Base-by-base conservation (phyloP, 106 monocot genomes). In the Allium cepa region DNA sequence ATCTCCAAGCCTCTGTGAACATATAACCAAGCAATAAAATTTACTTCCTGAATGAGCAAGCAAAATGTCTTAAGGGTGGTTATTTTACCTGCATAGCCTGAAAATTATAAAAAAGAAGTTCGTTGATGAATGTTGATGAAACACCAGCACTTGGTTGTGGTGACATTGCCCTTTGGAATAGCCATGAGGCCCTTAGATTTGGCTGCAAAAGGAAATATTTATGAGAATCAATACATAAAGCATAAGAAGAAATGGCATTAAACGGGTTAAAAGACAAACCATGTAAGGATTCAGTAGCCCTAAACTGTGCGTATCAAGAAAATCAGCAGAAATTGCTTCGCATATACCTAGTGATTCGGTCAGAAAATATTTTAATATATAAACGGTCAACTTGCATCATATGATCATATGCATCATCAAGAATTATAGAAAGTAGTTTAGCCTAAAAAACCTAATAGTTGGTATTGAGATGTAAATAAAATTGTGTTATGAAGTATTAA, bases 91-190 rank as follows among this genome's bases (percentile, higher is more conserved):
- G 80, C 94, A 94, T 94, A 56, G 83, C 80, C 63, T 77, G 72
- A 71, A 94, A 94, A 76, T 94, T 94, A 50, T 47, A 73, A 56
- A 74, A 88, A 64, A 94, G 87, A 79, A 94, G 90, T 48, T 94
- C 91, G 72, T 95, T 91, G 17, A 95, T 86, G 66, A 91, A 91
- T 66, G 79, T 82, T 71, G 95, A 18, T 66, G 91, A 75, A 68
- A 91, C 85, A 71, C 67, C 73, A 47, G 62, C 14, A 65, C 80
- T 17, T 48, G 60, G 66, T 62, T 70, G 57, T 63, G 88, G 83
- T 77, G 91, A 91, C 95, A 95, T 95, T 63, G 95, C 91, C 68
- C 87, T 85, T 80, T 95, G 95, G 80, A 95, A 95, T 73, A 95
- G 72, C 95, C 95, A 95, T 46, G 95, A 88, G 46, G 95, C 85